Evolutionary conservation across 176 grass and related monocot genomes (phyloP), one percentile per base, ranked within the genome.

Genomic region (Oropetium thomaeum): DNA sequence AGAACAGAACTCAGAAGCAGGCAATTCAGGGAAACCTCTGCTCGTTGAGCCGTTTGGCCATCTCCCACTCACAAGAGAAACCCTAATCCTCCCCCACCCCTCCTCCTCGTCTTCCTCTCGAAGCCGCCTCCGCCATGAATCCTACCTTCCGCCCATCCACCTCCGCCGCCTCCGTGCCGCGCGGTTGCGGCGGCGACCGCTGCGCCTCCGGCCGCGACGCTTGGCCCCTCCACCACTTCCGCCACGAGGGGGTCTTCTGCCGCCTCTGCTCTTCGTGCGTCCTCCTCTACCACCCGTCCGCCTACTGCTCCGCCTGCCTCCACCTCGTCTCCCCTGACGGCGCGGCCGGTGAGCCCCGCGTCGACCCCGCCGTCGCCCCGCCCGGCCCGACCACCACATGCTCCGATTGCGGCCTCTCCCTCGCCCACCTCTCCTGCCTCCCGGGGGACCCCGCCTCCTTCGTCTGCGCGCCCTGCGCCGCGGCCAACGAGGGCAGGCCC

Each of bases 171-270:
- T 25, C 72, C 33, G 84, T 30, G 22, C 69, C 58, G 7, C 74
- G 85, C 58, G 87, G 89, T 13, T 99, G 91, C 84, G 92, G 84
- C 27, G 89, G 91, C 9, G 91, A 92, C 58, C 73, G 75, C 37
- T 99, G 96, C 73, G 51, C 58, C 20, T 82, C 83, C 15, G 74
- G 63, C 16, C 84, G 87, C 38, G 89, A 99, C 9, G 81, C 96
- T 16, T 95, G 96, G 96, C 91, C 89, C 10, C 96, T 99, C n/a
- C 89, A 99, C 89, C 79, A 99, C 69, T 73, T 95, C 51, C 87
- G 83, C 45, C 89, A 99, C 82, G 71, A 88, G 10, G 87, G 86
- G 60, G 91, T 92, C 34, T 99, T 82, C 76, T 87, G 86, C 71
- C 89, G 76, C 16, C 82, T 99, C 51, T 99, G 96, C 86, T 95